A percentile compares a stretch with the other conserved stretches of the same genome.
phyloP scores from a whole-genome alignment of 139 green algal genomes.

The Asterochloris sp. region DNA sequence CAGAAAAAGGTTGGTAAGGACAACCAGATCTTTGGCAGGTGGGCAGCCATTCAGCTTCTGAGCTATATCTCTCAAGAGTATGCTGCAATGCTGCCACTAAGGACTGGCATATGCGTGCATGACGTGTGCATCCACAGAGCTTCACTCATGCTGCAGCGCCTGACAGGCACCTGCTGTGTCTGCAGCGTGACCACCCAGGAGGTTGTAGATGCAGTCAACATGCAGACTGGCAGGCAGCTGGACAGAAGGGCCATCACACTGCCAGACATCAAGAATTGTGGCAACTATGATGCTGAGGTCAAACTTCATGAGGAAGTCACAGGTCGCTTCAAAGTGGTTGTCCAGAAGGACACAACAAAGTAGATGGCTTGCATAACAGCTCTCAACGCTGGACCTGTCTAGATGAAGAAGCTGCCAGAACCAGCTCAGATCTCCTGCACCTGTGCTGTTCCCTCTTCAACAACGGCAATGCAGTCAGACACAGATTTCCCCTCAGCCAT shows the following conservation, averaged over 20 bases:
- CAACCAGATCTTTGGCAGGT: too few relatives aligned
- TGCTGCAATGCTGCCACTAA: neutral
- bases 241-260: constrained; percentile 69
- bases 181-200: constrained; percentile 62
- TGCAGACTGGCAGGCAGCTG: constrained; percentile 79
- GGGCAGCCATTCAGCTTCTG: too few relatives aligned
- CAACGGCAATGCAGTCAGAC: constrained; percentile 18
- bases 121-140: neutral
- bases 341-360: constrained; percentile 59
- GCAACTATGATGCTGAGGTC: constrained; percentile 73
- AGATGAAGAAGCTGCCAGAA: neutral
- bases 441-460: constrained; percentile 1
- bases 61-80: neutral
- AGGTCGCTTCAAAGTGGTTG: constrained; percentile 81
- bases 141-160: neutral
- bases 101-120: neutral
- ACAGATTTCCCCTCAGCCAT: constrained; percentile 19
- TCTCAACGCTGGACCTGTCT: too few relatives aligned
- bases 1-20: too few relatives aligned
- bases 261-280: constrained; percentile 87
- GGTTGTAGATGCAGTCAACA: constrained; percentile 75
- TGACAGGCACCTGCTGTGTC: neutral
- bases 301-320: constrained; percentile 77
- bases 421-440: neutral
- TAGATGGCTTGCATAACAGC: too few relatives aligned